These are phyloP conservation scores for Flaveria trinervia DNA, from an alignment of 129 eudicot genomes.

Conservation along the genomic window DNA sequence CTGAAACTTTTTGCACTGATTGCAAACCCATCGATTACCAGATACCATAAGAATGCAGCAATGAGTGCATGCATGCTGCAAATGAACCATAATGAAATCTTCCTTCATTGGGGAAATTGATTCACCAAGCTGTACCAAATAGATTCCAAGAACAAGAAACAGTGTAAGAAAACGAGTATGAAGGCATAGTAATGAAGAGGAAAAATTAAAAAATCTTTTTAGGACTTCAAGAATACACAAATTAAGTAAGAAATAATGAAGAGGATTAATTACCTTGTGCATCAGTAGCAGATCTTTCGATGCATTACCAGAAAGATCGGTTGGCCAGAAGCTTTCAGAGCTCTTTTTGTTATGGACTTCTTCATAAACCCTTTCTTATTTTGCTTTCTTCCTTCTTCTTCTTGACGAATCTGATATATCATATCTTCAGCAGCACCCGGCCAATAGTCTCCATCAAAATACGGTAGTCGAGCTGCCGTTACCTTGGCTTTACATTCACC, in stretches of 20 bases:
- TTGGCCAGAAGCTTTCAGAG: conserved; percentile 80
- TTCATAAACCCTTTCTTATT: conserved; percentile 66
- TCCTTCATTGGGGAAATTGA: conserved; percentile 91
- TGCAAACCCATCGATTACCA: conserved; percentile 89
- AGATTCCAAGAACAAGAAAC: conserved; percentile 3
- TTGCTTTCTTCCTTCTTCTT: conserved; percentile 75
- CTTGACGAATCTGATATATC: conserved; percentile 74
- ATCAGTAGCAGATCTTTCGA: conserved; percentile 85
- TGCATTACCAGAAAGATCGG: conserved; percentile 86
- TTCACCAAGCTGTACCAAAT: conserved; percentile 74
- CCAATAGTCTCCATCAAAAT: conserved; percentile 98
- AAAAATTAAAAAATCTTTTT: neutral
- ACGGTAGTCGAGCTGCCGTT: conserved; percentile 91
- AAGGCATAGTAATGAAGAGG: neutral
- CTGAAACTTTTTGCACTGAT: conserved; percentile 76
- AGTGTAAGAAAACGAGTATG: neutral
- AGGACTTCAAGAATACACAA: neutral
- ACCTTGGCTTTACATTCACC: conserved; percentile 96
- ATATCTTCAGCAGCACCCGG: conserved; percentile 99
- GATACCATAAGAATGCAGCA: conserved; percentile 85
- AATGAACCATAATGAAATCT: conserved; percentile 97
- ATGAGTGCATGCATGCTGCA: conserved; percentile 89
- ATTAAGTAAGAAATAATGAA: neutral
- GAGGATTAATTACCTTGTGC: conserved; percentile 67
- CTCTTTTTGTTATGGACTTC: conserved; percentile 71